Base-by-base conservation (phyloP, 2,329 filamentous ascomycete species). In the Alternaria ventricosa region DNA sequence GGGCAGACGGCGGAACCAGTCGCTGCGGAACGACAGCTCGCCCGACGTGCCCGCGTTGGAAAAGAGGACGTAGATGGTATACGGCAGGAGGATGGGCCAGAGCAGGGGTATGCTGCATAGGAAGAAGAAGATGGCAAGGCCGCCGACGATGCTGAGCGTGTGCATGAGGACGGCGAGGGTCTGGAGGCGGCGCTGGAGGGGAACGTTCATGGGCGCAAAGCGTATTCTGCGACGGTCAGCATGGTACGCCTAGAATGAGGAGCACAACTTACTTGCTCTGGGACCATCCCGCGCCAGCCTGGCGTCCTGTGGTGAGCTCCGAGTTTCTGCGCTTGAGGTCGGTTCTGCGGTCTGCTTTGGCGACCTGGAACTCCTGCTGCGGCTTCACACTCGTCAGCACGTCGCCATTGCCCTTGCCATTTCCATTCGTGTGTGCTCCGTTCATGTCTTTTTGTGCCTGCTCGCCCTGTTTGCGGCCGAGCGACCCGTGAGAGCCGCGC, bases 91-190 rank as follows among this genome's bases (percentile, higher is more conserved):
- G 28, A 91, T 81, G 2, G 95, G 95, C 96, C 96, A 99, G 51
- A 90, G 88, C n/a, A 98, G 83, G 1, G 96, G 96, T 60, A 97
- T 94, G 60, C 93, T 91, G 81, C 94, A 97, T 33, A 94, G 88
- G 75, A 96, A 91, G 84, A 97, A 97, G 84, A 98, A 98, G 61
- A 90, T 79, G 6, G 92, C 91, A 6, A 97, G 86, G 49, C 79
- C 71, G 36, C 80, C 79, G 33, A 79, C 82, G 62, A 85, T 84
- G 67, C 78, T 81, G 27, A 86, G 79, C 18, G 83, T 85, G 73
- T 86, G 84, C 58, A 82, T 70, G 36, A 86, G 80, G 23, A 86
- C 83, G 67, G 83, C 79, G 50, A 80, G 72, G 1, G 83, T 86
- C 65, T 86, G 84, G 6, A 86, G 79, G 23, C 84, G 81, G 56